A percentile compares a stretch with the other conserved stretches of the same genome.
phyloP scores from a whole-genome alignment of 1,139 yeast species.

The Taiozyma sp. region DNA sequence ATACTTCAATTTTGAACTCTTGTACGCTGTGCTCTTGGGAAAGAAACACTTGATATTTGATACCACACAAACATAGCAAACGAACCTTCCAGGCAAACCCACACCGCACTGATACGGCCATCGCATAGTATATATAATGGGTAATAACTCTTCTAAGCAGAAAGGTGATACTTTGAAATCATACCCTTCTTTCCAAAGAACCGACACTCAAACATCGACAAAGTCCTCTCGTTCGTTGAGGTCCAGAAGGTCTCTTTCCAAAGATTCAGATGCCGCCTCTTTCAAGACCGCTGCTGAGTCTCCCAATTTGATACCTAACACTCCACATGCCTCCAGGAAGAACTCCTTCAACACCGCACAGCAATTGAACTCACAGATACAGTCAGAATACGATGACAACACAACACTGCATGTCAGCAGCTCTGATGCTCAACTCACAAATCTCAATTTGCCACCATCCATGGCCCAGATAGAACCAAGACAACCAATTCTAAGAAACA shows the following conservation, averaged over 20 bases:
- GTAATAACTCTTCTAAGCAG: constrained; percentile 24
- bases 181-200: constrained; percentile 43
- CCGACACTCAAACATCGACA: constrained; percentile 49
- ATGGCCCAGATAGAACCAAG: constrained; percentile 65
- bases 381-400: constrained; percentile 10
- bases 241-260: constrained; percentile 30
- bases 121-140: constrained; percentile 14
- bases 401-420: constrained; percentile 14
- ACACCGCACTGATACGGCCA: neutral
- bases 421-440: constrained; percentile 14
- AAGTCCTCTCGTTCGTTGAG: constrained; percentile 44
- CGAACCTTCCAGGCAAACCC: neutral
- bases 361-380: constrained; percentile 5
- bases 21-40: neutral
- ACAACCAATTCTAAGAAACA: constrained; percentile 51
- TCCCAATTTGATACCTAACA: constrained; percentile 26
- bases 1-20: neutral
- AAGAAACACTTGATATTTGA: neutral
- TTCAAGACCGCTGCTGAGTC: constrained; percentile 26
- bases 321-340: constrained; percentile 38
- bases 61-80: neutral
- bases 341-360: constrained; percentile 28
- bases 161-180: constrained; percentile 24
- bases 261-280: constrained; percentile 29
- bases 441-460: constrained; percentile 51